phyloP scores from a whole-genome alignment of 2,329 filamentous ascomycete genomes.

The Fusarium verrucosum region DNA sequence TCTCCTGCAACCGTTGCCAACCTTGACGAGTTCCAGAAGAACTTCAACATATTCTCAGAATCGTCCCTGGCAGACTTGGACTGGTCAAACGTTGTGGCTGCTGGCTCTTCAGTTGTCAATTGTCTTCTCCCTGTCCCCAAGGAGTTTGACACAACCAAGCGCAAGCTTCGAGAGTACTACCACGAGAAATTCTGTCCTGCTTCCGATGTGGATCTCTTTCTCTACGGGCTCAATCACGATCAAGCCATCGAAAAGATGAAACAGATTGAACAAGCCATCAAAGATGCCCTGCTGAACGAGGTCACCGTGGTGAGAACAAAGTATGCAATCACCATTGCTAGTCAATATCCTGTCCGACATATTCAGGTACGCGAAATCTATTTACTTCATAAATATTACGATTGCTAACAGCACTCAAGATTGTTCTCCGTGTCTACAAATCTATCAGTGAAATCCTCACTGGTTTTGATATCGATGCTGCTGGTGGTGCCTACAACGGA shows the following conservation, averaged over 20 bases:
- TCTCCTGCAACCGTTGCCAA: slow-evolving; percentile 73
- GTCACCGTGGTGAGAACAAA: slow-evolving; percentile 86
- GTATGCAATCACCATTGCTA: slow-evolving; percentile 86
- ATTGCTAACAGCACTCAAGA: slow-evolving; percentile 56
- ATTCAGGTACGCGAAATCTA: slow-evolving; percentile 61
- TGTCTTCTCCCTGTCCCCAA: slow-evolving; percentile 76
- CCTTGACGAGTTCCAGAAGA: slow-evolving; percentile 76
- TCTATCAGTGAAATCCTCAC: slow-evolving; percentile 85
- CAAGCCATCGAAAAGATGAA: slow-evolving; percentile 85
- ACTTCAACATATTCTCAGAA: slow-evolving; percentile 86
- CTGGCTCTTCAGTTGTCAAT: slow-evolving; percentile 83
- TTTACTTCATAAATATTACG: background rate
- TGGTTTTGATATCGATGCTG: slow-evolving; percentile 88
- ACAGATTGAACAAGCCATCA: slow-evolving; percentile 78
- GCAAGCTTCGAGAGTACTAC: slow-evolving; percentile 75
- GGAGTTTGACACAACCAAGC: slow-evolving; percentile 69
- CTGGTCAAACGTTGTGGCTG: slow-evolving; percentile 84
- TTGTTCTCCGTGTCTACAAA: slow-evolving; percentile 86
- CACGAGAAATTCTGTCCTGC: slow-evolving; percentile 83
- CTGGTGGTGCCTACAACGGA: slow-evolving; percentile 82
- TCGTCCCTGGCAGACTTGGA: slow-evolving; percentile 78
- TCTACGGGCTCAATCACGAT: slow-evolving; percentile 81
- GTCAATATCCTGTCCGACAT: slow-evolving; percentile 84
- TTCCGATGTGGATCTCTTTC: slow-evolving; percentile 86
- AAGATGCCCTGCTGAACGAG: slow-evolving; percentile 81